Percentiles rank a stretch among this genome's conserved stretches.
These are phyloP conservation scores for Salix dunnii DNA, from an alignment of 345 rosid genomes.

Conservation along the genomic window DNA sequence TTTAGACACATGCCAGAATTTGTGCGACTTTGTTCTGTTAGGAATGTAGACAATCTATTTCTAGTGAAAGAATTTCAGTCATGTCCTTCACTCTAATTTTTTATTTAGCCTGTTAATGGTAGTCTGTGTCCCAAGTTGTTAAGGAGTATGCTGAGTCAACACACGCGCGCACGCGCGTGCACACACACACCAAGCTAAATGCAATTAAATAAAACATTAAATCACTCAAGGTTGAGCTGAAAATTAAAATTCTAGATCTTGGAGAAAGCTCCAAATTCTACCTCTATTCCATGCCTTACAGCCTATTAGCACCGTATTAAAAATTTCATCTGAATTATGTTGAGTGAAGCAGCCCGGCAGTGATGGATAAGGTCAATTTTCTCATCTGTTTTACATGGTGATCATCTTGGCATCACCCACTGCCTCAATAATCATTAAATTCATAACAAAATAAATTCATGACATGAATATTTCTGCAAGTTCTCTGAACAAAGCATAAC, in stretches of 20 bases:
- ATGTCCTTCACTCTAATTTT: neutral
- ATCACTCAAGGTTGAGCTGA: neutral
- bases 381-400: neutral
- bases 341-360: neutral
- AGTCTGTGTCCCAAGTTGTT: neutral
- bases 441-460: neutral
- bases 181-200: neutral
- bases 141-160: neutral
- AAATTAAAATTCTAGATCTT: neutral
- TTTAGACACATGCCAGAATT: neutral
- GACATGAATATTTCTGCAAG: neutral
- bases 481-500: neutral
- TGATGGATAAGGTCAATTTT: neutral
- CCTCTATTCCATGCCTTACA: neutral
- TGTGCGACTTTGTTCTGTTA: neutral
- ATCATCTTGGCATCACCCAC: neutral
- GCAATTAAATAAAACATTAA: neutral
- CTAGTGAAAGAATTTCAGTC: neutral
- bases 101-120: neutral
- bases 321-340: neutral
- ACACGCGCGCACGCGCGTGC: accelerated
- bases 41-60: neutral
- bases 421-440: neutral
- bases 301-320: neutral
- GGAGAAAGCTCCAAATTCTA: neutral